Conservation (phyloP, 2,329 filamentous ascomycete species). For the Dothistroma pini region DNA sequence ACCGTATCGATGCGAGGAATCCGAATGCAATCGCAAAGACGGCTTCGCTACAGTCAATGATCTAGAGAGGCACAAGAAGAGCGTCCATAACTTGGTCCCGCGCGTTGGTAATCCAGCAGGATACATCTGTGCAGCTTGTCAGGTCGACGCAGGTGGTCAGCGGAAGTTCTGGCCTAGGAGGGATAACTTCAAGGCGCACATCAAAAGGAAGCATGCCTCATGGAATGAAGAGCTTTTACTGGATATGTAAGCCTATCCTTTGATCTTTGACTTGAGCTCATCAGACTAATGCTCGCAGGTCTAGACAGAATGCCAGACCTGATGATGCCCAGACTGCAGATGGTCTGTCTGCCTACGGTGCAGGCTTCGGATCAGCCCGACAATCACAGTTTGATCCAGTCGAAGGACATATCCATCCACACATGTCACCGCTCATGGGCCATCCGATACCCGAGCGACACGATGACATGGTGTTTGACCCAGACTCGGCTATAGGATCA, state of each 20-base stretch:
- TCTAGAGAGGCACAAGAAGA: conserved; percentile 71
- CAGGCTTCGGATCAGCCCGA: conserved; percentile 9
- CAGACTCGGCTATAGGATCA: conserved; percentile 12
- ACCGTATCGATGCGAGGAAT: conserved; percentile 58
- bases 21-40: conserved; percentile 52
- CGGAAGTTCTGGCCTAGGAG: conserved; percentile 71
- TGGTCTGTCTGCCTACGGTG: conserved; percentile 1
- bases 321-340: conserved; percentile 15
- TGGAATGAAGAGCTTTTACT: conserved; percentile 18
- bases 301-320: conserved; percentile 16
- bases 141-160: conserved; percentile 48
- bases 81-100: conserved; percentile 56
- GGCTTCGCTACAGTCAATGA: conserved; percentile 82
- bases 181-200: conserved; percentile 84
- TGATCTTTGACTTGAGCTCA: not conserved
- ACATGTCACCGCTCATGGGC: not conserved
- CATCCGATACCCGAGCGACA: not conserved
- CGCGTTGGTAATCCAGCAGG: conserved; percentile 42
- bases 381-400: conserved; percentile 8
- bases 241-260: conserved; percentile 14
- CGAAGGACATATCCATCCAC: conserved; percentile 7
- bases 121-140: conserved; percentile 58
- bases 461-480: not conserved
- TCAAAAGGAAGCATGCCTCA: conserved; percentile 61
- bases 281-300: conserved; percentile 11